Evolutionary conservation across 768 basidiomycete genomes (phyloP).

Genomic region (Baorangia bicolor): DNA sequence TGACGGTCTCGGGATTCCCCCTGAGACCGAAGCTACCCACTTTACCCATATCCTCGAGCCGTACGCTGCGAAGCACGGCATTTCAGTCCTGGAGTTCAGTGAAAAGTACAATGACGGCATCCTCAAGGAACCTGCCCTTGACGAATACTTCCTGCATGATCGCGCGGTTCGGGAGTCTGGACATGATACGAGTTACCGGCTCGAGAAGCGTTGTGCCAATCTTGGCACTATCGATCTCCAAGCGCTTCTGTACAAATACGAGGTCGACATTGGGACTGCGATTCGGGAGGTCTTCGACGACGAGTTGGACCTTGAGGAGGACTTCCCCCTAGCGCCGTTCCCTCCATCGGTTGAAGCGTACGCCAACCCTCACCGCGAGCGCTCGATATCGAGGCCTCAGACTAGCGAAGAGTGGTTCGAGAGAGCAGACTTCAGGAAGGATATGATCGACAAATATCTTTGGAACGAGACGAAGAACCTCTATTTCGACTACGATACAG

Average conservation of each 20-base stretch:
- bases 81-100: constrained; percentile 94
- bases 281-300: constrained; percentile 95
- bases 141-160: constrained; percentile 98
- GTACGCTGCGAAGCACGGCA: constrained; percentile 86
- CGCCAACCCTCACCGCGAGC: constrained; percentile 57
- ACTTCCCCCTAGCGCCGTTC: constrained; percentile 89
- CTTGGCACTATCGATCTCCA: constrained; percentile 96
- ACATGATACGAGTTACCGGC: constrained; percentile 94
- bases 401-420: constrained; percentile 90
- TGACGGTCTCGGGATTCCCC: constrained; percentile 92
- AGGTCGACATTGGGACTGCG: constrained; percentile 97
- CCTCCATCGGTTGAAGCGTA: constrained; percentile 77
- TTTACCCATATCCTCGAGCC: constrained; percentile 98
- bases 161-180: constrained; percentile 95
- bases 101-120: constrained; percentile 89
- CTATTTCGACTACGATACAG: constrained; percentile 97
- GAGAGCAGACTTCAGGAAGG: constrained; percentile 79
- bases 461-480: constrained; percentile 96
- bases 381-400: constrained; percentile 60
- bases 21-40: constrained; percentile 97
- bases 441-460: constrained; percentile 87
- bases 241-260: constrained; percentile 96
- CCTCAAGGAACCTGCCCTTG: constrained; percentile 82
- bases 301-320: constrained; percentile 87
- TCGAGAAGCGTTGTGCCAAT: constrained; percentile 97